These are phyloP conservation scores for Fusarium hainanense DNA, from an alignment of 2,329 filamentous ascomycete genomes.

Conservation along the genomic window DNA sequence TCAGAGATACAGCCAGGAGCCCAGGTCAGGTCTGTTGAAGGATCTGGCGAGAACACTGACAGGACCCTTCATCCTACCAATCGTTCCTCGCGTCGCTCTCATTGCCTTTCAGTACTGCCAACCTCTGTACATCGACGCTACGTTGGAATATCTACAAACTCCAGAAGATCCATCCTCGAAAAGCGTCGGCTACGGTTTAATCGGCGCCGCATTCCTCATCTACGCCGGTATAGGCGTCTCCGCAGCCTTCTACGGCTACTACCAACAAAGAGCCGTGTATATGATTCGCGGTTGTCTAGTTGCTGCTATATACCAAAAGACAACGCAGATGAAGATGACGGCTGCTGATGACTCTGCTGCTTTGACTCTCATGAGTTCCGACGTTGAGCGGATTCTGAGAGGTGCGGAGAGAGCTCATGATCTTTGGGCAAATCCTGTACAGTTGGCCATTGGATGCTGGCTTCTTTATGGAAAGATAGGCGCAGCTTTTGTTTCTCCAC, in stretches of 20 bases:
- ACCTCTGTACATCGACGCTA: slow-evolving; percentile 56
- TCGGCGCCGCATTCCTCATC: slow-evolving; percentile 55
- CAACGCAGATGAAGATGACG: slow-evolving; percentile 47
- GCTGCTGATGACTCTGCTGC: slow-evolving; percentile 54
- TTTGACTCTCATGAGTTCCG: slow-evolving; percentile 61
- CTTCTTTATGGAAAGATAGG: slow-evolving; percentile 61
- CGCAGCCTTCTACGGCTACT: slow-evolving; percentile 54
- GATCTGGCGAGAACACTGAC: slow-evolving; percentile 48
- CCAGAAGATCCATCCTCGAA: slow-evolving; percentile 25
- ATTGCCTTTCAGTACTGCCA: slow-evolving; percentile 57
- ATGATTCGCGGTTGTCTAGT: slow-evolving; percentile 51
- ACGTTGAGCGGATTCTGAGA: slow-evolving; percentile 56
- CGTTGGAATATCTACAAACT: slow-evolving; percentile 50
- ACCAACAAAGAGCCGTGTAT: slow-evolving; percentile 48
- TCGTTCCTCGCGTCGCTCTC: slow-evolving; percentile 52
- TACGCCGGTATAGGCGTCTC: slow-evolving; percentile 56
- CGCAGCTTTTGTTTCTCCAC: slow-evolving; percentile 58
- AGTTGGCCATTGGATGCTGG: slow-evolving; percentile 59
- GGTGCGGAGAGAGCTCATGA: slow-evolving; percentile 54
- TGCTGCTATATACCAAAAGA: slow-evolving; percentile 51
- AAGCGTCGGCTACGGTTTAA: slow-evolving; percentile 55
- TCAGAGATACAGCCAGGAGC: slow-evolving; percentile 40
- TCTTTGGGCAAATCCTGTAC: slow-evolving; percentile 54
- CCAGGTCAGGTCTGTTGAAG: slow-evolving; percentile 46
- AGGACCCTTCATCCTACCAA: slow-evolving; percentile 49